Evolutionary conservation across 129 eudicot species (phyloP), one percentile per base, ranked within the genome.

Genomic region (Centella asiatica): DNA sequence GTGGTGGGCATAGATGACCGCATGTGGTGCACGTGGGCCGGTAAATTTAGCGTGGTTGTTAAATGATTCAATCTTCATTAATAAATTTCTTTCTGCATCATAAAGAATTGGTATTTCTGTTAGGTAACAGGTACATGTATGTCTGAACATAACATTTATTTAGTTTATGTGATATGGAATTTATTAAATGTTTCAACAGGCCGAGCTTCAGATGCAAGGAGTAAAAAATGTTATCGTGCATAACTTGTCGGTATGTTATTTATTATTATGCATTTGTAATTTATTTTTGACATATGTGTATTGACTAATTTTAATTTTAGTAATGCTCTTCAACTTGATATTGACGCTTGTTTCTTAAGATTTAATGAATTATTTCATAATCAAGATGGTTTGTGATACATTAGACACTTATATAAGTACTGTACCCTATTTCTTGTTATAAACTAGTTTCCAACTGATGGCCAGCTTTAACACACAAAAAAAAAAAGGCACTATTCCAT

Each of bases 201-300:
- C 98, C 31, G 98, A 92, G 51, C 65, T 92, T 76, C 86, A 27
- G 76, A 92, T 92, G 98, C 95, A 92, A 76, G 98, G 87, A 77
- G 88, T 82, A 50, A 87, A 81, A 62, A 87, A 84, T 76, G 96
- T 92, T 22, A 65, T 92, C 5, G 84, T 92, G 67, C 98, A 92
- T 69, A 92, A 84, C 77, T 69, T 92, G 68, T 92, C 98, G 83
- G 98, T 92, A 87, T 70, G 93, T 78, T 53, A 27, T 50, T 39
- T 44, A 75, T 40, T 46, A 36, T 62, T 44, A 44, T 26, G 27
- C 29, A 1, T 34, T 20, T 20, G 28, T 17, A 10, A 2, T 27
- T 33, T 34, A 10, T 19, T 34, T 57, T 33, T 14, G 3, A 42
- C 4, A 11, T 57, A 5, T n/a, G 51, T 17, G 4, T 18, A 4